phyloP scores from a whole-genome alignment of 1,139 yeast species.

The Yamadazyma trypodendri region DNA sequence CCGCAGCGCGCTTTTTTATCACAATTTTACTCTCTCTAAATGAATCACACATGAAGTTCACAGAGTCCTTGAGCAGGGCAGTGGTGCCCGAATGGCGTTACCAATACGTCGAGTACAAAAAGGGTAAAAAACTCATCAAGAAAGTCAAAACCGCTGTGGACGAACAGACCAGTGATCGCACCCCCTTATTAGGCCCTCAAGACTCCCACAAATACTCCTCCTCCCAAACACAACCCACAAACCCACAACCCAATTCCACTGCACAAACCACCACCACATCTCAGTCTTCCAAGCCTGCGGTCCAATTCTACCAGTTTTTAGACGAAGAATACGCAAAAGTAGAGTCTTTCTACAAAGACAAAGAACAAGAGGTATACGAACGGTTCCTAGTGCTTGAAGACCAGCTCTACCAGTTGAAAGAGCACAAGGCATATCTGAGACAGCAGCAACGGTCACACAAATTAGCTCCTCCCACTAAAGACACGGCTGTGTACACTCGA shows the following conservation, averaged over 20 bases:
- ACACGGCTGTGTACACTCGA: conserved; percentile 13
- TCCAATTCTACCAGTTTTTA: conserved; percentile 60
- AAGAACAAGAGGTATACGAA: conserved; percentile 60
- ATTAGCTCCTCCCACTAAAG: conserved; percentile 9
- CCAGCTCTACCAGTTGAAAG: conserved; percentile 62
- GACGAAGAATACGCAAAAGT: conserved; percentile 58
- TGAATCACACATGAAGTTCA: conserved; percentile 51
- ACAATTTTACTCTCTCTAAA: too few relatives aligned
- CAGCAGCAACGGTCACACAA: background rate
- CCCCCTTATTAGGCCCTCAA: conserved; percentile 2
- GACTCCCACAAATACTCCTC: conserved; percentile 25
- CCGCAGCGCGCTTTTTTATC: too few relatives aligned
- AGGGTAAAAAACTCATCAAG: conserved; percentile 42
- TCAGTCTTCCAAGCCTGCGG: background rate
- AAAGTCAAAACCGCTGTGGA: conserved; percentile 10
- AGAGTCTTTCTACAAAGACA: conserved; percentile 56
- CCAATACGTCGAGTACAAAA: conserved; percentile 75
- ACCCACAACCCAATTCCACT: background rate
- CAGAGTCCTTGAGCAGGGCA: conserved; percentile 56
- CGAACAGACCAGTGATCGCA: conserved; percentile 1
- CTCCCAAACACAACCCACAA: conserved; percentile 1
- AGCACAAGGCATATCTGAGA: conserved; percentile 37
- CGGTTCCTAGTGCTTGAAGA: conserved; percentile 64
- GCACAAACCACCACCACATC: background rate
- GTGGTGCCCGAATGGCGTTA: conserved; percentile 85